Percentiles rank a stretch among this genome's conserved stretches.
phyloP scores from a whole-genome alignment of 768 basidiomycete species.

The Pulveroboletus sp. region DNA sequence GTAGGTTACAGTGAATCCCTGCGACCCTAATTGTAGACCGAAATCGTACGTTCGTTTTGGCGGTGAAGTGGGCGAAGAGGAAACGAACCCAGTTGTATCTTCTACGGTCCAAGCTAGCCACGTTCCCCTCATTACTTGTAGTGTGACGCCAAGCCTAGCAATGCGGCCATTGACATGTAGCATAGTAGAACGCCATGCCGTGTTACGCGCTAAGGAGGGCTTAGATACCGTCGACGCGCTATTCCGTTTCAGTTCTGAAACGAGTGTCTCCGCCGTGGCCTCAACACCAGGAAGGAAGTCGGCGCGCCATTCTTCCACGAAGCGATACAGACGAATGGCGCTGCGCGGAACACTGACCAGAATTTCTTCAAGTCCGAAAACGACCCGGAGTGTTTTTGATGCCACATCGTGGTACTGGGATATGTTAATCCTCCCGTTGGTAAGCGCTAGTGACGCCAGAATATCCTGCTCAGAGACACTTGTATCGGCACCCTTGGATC shows the following conservation, averaged over 20 bases:
- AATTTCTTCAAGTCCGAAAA: conserved; percentile 42
- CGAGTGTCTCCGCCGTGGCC: conserved; percentile 55
- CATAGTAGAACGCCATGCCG: conserved; percentile 12
- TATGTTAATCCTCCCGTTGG: conserved; percentile 41
- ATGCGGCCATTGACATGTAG: conserved; percentile 53
- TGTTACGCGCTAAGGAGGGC: conserved; percentile 22
- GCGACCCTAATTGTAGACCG: conserved; percentile 61
- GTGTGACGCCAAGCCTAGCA: conserved; percentile 48
- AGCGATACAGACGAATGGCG: conserved; percentile 71
- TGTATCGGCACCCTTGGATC: conserved; percentile 41
- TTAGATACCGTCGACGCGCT: conserved; percentile 31
- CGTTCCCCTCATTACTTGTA: conserved; percentile 85
- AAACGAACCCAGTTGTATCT: conserved; percentile 44
- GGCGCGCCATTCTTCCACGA: conserved; percentile 76
- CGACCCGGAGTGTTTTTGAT: conserved; percentile 38
- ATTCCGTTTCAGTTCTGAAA: conserved; percentile 56
- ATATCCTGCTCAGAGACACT: conserved; percentile 44
- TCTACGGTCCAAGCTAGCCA: conserved; percentile 76
- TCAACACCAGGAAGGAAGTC: conserved; percentile 77
- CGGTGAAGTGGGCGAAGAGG: conserved; percentile 33
- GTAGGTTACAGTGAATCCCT: conserved; percentile 55
- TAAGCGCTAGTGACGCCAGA: conserved; percentile 56
- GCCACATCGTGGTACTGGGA: conserved; percentile 44
- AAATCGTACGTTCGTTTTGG: conserved; percentile 42
- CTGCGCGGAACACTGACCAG: conserved; percentile 71